Evolutionary conservation across 345 rosid genomes (phyloP).

Genomic region (Chamaenerion angustifolium): DNA sequence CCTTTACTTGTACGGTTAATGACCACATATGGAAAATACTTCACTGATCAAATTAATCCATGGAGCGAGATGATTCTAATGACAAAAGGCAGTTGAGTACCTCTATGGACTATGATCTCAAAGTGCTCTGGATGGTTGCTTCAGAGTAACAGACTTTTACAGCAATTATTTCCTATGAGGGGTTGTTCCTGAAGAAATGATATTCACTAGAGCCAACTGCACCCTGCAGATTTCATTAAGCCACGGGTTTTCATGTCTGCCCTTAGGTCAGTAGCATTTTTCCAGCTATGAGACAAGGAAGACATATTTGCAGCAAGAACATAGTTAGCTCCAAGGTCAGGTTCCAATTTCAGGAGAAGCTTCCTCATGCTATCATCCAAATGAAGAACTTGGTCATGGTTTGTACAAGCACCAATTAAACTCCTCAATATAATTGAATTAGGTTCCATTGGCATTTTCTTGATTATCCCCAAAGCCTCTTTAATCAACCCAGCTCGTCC

Average conservation of each 20-base stretch:
- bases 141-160: no score
- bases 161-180: no score
- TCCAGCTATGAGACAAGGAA: slow-evolving; percentile 17
- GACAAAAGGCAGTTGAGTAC: no score
- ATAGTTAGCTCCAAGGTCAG: slow-evolving; percentile 15
- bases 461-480: slow-evolving; percentile 13
- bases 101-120: no score
- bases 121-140: no score
- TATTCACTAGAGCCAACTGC: slow-evolving; percentile 13
- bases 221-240: slow-evolving; percentile 12
- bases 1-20: no score
- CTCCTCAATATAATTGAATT: slow-evolving; percentile 18
- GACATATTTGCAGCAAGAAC: slow-evolving; percentile 14
- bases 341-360: slow-evolving; percentile 13
- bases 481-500: slow-evolving; percentile 26
- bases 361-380: slow-evolving; percentile 5
- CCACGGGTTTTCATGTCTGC: slow-evolving; percentile 10
- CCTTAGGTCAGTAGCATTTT: slow-evolving; percentile 14
- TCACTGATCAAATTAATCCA: no score
- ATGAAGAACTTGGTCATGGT: slow-evolving; percentile 8
- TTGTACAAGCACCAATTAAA: slow-evolving; percentile 17
- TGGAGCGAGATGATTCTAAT: no score
- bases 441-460: slow-evolving; percentile 19
- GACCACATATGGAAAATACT: no score
- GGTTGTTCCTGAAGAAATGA: no score